phyloP scores from a whole-genome alignment of 1,284 basidiomycete species.

The Tilletia indica region DNA sequence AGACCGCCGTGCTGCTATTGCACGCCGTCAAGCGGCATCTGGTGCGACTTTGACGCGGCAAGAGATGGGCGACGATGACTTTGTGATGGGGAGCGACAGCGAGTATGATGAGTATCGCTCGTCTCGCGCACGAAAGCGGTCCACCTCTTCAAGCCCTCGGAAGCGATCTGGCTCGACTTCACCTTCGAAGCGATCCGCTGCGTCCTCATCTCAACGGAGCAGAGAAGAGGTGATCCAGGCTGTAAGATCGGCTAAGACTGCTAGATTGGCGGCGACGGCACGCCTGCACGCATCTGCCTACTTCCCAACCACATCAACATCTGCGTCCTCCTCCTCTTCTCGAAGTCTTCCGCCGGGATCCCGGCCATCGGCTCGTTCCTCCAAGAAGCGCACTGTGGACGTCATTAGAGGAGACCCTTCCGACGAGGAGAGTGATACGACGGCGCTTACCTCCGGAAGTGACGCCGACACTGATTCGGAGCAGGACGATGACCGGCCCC shows the following conservation, averaged over 20 bases:
- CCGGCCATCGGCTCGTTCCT: no score
- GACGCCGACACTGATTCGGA: not conserved
- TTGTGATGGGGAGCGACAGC: no score
- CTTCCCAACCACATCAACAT: not conserved
- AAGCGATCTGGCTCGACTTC: not conserved
- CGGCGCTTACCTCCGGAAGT: not conserved
- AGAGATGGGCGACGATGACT: no score
- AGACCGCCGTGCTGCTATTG: no score
- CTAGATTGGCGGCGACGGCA: slow-evolving; percentile 1
- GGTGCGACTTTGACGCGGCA: no score
- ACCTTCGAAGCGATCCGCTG: not conserved
- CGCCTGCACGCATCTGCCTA: not conserved
- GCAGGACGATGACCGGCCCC: slow-evolving; percentile 51
- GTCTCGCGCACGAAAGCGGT: no score
- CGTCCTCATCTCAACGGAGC: not conserved
- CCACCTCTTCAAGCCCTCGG: not conserved
- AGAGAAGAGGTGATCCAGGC: not conserved
- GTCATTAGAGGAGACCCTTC: not conserved
- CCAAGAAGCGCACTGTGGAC: no score
- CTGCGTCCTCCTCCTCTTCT: no score
- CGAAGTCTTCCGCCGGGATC: no score
- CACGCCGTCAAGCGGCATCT: no score
- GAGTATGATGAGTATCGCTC: no score
- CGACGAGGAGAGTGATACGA: not conserved
- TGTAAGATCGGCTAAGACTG: not conserved